Base-by-base conservation (phyloP, 805 yeast genomes). In the Teunomyces panamensis region DNA sequence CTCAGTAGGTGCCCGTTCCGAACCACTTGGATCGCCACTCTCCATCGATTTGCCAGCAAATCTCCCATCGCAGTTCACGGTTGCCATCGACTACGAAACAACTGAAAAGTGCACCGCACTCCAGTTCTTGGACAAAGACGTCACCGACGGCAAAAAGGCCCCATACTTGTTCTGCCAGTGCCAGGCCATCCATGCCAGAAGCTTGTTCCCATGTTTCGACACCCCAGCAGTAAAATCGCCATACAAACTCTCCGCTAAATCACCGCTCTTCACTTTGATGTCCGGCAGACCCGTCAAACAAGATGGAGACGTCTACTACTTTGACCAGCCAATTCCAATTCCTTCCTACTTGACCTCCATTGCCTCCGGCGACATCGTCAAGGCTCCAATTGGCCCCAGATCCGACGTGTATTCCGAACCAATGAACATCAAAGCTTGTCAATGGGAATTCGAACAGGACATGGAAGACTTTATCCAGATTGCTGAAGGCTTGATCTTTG, bases 161-260 rank as follows among this genome's bases (percentile, higher is more conserved):
- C 68, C 69, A 1, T 67, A 62, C 53, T 51, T 67, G 44, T 67
- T 67, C 49, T 67, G 70, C 27, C 73, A 67, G 52, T 65, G 73
- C 50, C 66, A 67, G 52, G 60, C 69, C 34, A 65, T 65, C 43
- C 72, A 67, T 46, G 72, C 71, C 26, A 56, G 72, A 33, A 62
- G 67, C 28, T 55, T 67, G 45, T 67, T 65, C 54, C 72, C 72
- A 3, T 64, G 72, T 49, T 67, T 67, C 50, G 72, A 67, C 47
- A 67, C 71, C 3, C 72, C 72, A 4, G 66, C 62, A 3, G 57
- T 63, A 20, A 67, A 67, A 49, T 55, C 65, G 8, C 56, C 64
- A 0, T 67, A 60, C 52, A 51, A 49, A 33, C 55, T 63, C 51
- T 49, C 45, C 29, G 69, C 63, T 16, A 52, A 48, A 11, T 66